Percentiles rank a stretch among this genome's conserved stretches.
These are phyloP conservation scores for Dillenia suffruticosa DNA, from an alignment of 164 flowering plant genomes.

Conservation along the genomic window DNA sequence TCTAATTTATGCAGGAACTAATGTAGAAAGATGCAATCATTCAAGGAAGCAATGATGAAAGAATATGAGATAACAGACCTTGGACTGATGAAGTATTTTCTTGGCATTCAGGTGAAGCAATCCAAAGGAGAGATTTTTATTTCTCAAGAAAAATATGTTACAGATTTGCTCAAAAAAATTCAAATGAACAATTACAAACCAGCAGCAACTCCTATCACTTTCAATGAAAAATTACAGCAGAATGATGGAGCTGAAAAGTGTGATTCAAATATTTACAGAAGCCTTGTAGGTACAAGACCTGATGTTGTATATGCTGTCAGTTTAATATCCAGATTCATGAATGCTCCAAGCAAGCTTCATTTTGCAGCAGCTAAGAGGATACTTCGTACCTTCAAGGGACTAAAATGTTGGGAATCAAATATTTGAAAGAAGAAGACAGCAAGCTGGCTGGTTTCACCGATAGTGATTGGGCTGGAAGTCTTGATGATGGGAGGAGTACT, in stretches of 20 bases:
- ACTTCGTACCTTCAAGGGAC: not conserved
- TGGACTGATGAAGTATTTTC: conserved; percentile 4
- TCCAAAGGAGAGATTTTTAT: not conserved
- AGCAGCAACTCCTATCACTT: conserved; percentile 2
- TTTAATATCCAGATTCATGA: conserved; percentile 6
- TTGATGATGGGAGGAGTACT: conserved; percentile 1
- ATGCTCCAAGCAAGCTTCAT: conserved; percentile 2
- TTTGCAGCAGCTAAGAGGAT: not conserved
- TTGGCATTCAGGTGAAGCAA: not conserved
- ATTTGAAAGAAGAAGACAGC: not conserved
- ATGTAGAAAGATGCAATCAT: too few relatives aligned
- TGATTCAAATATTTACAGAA: not conserved
- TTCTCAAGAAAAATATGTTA: not conserved
- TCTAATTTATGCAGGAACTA: too few relatives aligned
- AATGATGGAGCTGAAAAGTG: conserved; percentile 7
- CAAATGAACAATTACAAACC: conserved; percentile 1
- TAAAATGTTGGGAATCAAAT: not conserved
- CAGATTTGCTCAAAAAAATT: not conserved
- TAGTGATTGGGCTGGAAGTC: not conserved
- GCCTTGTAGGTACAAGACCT: conserved; percentile 9
- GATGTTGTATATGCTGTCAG: conserved; percentile 3
- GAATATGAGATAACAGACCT: conserved; percentile 9
- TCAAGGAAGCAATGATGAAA: too few relatives aligned
- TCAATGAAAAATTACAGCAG: conserved; percentile 1
- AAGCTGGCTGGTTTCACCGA: not conserved